A percentile compares a stretch with the other conserved stretches of the same genome.
Conservation (phyloP, 495 filamentous ascomycete genomes). For the Hyaloscypha finlandica region DNA sequence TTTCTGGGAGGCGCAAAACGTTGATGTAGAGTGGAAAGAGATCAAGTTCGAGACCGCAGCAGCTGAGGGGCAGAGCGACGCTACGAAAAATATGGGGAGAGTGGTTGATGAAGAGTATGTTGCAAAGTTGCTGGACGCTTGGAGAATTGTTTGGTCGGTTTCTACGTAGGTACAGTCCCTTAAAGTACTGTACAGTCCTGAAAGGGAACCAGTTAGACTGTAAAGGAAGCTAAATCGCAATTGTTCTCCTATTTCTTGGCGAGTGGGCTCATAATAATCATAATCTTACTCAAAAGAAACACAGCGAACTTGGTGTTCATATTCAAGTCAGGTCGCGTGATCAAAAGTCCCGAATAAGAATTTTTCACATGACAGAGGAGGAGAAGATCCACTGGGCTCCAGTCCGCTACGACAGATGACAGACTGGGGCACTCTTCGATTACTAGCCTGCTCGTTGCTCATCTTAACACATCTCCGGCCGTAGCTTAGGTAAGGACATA, state of each 20-base stretch:
- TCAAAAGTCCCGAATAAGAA: too few relatives aligned
- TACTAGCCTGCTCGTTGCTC: too few relatives aligned
- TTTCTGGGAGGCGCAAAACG: slow-evolving; percentile 50
- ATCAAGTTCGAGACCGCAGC: slow-evolving; percentile 7
- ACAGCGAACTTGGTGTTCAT: background rate
- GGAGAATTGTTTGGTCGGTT: slow-evolving; percentile 5
- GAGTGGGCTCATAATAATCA: background rate
- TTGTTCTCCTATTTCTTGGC: background rate
- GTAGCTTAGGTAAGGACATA: too few relatives aligned
- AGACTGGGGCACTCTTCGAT: too few relatives aligned
- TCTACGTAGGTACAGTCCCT: too few relatives aligned
- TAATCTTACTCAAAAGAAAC: background rate
- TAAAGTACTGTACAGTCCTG: background rate
- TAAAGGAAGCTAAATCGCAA: background rate
- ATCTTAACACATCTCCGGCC: too few relatives aligned
- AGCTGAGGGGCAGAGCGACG: background rate
- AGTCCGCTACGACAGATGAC: too few relatives aligned
- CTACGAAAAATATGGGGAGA: background rate
- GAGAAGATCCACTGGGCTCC: too few relatives aligned
- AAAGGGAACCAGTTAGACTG: background rate
- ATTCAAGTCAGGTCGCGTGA: too few relatives aligned
- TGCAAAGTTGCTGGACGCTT: slow-evolving; percentile 8
- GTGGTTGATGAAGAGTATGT: slow-evolving; percentile 9
- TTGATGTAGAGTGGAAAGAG: slow-evolving; percentile 31
- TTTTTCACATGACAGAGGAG: too few relatives aligned